These are phyloP conservation scores for Hypocrella siamensis DNA, from an alignment of 2,329 filamentous ascomycete genomes.

Conservation along the genomic window DNA sequence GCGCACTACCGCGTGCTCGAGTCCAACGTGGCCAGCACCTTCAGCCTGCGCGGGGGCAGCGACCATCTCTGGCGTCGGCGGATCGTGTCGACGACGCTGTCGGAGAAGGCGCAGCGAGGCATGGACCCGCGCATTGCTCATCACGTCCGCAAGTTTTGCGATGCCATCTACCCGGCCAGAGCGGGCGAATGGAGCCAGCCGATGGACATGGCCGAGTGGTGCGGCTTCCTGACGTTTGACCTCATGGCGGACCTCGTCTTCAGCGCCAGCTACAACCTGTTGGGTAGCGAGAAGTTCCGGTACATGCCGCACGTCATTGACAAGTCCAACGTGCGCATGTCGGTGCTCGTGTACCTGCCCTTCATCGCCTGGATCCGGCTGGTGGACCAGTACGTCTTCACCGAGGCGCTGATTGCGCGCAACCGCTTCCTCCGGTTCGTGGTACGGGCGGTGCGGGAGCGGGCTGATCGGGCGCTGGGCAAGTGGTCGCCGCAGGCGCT, in stretches of 20 bases:
- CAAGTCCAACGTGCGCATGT: slow-evolving; percentile 1
- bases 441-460: slow-evolving; percentile 3
- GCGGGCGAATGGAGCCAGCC: slow-evolving; percentile 5
- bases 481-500: too few relatives aligned
- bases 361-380: not conserved
- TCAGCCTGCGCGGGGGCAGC: slow-evolving; percentile 7
- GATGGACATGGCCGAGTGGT: slow-evolving; percentile 7
- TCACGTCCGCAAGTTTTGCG: too few relatives aligned
- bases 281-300: slow-evolving; percentile 5
- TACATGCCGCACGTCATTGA: slow-evolving; percentile 7
- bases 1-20: slow-evolving; percentile 8
- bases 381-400: not conserved
- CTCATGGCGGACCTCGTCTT: slow-evolving; percentile 9
- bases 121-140: slow-evolving; percentile 4
- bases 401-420: slow-evolving; percentile 1
- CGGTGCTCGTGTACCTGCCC: slow-evolving; percentile 2
- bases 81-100: slow-evolving; percentile 1
- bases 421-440: slow-evolving; percentile 1
- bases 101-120: slow-evolving; percentile 1
- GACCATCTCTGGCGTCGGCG: slow-evolving; percentile 4
- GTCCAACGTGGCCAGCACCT: slow-evolving; percentile 2
- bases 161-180: slow-evolving; percentile 6
- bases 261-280: slow-evolving; percentile 8
- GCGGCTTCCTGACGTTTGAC: slow-evolving; percentile 8
- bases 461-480: not conserved